Evolutionary conservation across 2,329 filamentous ascomycete species (phyloP).

Genomic region (Fusarium setosum): DNA sequence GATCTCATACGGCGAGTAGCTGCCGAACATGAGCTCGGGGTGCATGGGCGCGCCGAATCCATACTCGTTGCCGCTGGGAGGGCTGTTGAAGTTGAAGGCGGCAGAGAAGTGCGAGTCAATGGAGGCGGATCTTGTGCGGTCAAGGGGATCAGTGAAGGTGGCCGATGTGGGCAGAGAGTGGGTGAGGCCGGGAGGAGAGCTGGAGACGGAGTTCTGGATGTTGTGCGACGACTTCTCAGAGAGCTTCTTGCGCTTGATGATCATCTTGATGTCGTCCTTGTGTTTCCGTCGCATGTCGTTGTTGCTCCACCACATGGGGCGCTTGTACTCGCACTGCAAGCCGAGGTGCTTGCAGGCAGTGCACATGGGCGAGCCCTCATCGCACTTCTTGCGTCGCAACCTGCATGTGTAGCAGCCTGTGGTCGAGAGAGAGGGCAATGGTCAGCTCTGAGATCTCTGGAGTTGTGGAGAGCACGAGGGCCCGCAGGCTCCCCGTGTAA

Average conservation of each 20-base stretch:
- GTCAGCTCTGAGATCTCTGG: constrained; percentile 27
- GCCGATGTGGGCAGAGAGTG: constrained; percentile 86
- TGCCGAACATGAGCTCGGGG: constrained; percentile 66
- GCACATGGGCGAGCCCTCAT: constrained; percentile 72
- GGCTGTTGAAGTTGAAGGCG: constrained; percentile 79
- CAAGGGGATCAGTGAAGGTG: constrained; percentile 79
- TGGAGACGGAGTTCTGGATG: constrained; percentile 63
- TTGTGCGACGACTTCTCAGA: constrained; percentile 80
- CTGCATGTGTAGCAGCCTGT: constrained; percentile 76
- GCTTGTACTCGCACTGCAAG: constrained; percentile 93
- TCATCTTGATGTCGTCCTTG: constrained; percentile 96
- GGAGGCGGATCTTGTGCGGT: constrained; percentile 79
- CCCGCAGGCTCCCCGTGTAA: constrained; percentile 44
- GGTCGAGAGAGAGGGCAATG: constrained; percentile 43
- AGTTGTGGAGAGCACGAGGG: constrained; percentile 20
- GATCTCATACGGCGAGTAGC: constrained; percentile 86
- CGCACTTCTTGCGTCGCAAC: constrained; percentile 76
- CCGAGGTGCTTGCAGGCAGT: constrained; percentile 79
- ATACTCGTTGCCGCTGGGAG: constrained; percentile 64
- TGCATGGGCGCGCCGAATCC: constrained; percentile 74
- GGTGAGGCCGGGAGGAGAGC: constrained; percentile 81
- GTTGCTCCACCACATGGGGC: constrained; percentile 98
- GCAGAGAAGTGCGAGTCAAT: constrained; percentile 83
- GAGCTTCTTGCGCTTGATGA: constrained; percentile 97
- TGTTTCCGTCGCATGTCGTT: constrained; percentile 85